These are phyloP conservation scores for Taiozyma sp. DNA, from an alignment of 1,139 yeast species.

Conservation along the genomic window DNA sequence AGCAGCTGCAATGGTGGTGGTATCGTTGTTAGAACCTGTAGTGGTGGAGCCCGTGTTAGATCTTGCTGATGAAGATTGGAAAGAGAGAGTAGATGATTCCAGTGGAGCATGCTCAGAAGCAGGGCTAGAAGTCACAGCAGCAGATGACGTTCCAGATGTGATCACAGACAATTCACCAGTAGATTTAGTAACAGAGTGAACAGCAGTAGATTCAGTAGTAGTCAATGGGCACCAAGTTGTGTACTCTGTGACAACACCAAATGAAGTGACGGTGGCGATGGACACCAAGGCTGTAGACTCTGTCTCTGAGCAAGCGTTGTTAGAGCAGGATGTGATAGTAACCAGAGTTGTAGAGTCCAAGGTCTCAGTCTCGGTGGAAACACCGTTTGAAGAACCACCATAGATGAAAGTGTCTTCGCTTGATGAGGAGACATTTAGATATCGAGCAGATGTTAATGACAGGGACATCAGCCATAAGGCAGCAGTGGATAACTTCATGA, in stretches of 20 bases:
- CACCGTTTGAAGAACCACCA: background rate
- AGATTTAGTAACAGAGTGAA: slow-evolving; percentile 22
- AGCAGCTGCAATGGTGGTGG: background rate
- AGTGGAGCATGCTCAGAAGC: background rate
- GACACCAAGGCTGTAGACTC: slow-evolving; percentile 34
- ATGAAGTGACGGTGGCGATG: slow-evolving; percentile 13
- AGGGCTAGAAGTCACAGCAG: too few relatives aligned
- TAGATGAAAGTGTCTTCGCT: background rate
- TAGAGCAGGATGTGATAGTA: slow-evolving; percentile 40
- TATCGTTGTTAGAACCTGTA: too few relatives aligned
- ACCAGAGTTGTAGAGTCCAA: slow-evolving; percentile 14
- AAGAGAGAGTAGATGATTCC: background rate
- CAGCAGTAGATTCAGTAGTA: slow-evolving; percentile 25
- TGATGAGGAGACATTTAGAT: background rate
- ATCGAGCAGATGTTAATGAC: background rate
- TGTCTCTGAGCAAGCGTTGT: slow-evolving; percentile 32
- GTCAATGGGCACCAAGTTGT: too few relatives aligned
- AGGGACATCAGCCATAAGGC: background rate
- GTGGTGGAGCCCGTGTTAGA: too few relatives aligned
- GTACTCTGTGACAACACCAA: slow-evolving; percentile 24
- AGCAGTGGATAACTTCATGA: background rate
- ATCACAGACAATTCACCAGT: background rate
- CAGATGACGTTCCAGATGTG: background rate
- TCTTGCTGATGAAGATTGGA: background rate
- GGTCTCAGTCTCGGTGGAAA: background rate